Base-by-base conservation (phyloP, 768 basidiomycete genomes). In the Lactarius sanguifluus region DNA sequence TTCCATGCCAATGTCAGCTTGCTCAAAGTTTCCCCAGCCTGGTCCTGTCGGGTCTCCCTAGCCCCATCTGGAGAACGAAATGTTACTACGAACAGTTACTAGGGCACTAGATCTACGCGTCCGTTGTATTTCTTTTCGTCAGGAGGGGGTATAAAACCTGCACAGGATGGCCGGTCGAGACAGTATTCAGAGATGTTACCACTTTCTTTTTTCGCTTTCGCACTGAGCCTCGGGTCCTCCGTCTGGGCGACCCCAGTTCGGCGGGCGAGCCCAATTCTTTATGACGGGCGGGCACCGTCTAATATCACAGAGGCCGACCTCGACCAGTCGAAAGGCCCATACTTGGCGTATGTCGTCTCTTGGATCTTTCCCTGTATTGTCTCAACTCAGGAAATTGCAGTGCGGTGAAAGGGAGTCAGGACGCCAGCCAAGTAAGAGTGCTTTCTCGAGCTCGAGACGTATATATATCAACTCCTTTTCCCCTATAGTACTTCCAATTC, bases 331-430 rank as follows among this genome's bases (percentile, higher is more conserved):
- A 75, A 73, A 9, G 83, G 81, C 10, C 85, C 84, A 13, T 87
- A 81, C 71, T 69, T 86, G 47, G 85, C 83, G 86, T 88, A 66
- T 70, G 83, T 76, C 5, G 20, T 60, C 20, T 3, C 23, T 1
- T 18, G 13, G 13, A 18, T 15, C 20, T 20, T 1, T 41, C 28
- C n/a, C 2, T 32, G 32, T 36, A 8, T 40, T 25, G 52, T 9
- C n/a, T 32, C 45, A 43, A 25, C 20, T 38, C 25, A 59, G 12
- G 23, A 20, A 15, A n/a, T 32, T 30, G 4, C 60, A 87, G 85
- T 5, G 83, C 77, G 3, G 86, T 87, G 32, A 86, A 85, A 71
- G 85, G 86, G 5, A 76, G 77, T 12, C 73, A 83, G 65, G 79
- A 79, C 68, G 85, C 85, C 18, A 80, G 81, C 20, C 77, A 85